Conservation (phyloP, 2,329 filamentous ascomycete species). For the Leptosphaerulina australis region DNA sequence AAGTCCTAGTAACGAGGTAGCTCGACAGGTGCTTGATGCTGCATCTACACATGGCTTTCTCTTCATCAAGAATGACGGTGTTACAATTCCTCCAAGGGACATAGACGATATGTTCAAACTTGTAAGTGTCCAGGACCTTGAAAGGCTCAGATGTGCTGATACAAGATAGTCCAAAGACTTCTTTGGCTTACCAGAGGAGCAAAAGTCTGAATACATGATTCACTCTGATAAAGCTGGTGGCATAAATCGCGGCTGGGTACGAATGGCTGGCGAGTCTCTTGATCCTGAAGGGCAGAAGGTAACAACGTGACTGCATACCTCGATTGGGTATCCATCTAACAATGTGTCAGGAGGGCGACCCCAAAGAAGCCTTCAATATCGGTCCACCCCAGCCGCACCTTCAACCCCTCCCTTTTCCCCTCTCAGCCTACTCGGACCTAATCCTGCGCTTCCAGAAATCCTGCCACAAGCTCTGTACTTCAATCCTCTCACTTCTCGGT, state of each 20-base stretch:
- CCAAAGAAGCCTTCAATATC: constrained; percentile 86
- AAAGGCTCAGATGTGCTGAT: neutral
- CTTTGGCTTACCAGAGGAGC: constrained; percentile 71
- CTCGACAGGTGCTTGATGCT: constrained; percentile 74
- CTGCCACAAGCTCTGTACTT: constrained; percentile 75
- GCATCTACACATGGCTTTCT: constrained; percentile 86
- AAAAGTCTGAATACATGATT: constrained; percentile 78
- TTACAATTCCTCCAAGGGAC: constrained; percentile 68
- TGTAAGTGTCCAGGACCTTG: constrained; percentile 55
- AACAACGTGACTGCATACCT: constrained; percentile 20
- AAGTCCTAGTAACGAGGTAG: constrained; percentile 63
- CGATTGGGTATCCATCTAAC: constrained; percentile 58
- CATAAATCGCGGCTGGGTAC: constrained; percentile 86
- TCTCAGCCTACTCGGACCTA: constrained; percentile 64
- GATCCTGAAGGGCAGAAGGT: constrained; percentile 83
- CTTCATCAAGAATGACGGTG: constrained; percentile 78
- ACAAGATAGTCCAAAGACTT: constrained; percentile 68
- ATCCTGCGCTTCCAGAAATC: constrained; percentile 70
- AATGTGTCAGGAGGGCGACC: constrained; percentile 71
- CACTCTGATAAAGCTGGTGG: constrained; percentile 60
- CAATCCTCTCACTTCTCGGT: constrained; percentile 77
- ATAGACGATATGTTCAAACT: constrained; percentile 76
- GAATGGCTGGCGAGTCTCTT: constrained; percentile 85
- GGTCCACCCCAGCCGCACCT: constrained; percentile 70
- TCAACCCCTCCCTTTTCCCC: constrained; percentile 74